Conservation (phyloP, 2,329 filamentous ascomycete species). For the Pseudogymnoascus sp. region DNA sequence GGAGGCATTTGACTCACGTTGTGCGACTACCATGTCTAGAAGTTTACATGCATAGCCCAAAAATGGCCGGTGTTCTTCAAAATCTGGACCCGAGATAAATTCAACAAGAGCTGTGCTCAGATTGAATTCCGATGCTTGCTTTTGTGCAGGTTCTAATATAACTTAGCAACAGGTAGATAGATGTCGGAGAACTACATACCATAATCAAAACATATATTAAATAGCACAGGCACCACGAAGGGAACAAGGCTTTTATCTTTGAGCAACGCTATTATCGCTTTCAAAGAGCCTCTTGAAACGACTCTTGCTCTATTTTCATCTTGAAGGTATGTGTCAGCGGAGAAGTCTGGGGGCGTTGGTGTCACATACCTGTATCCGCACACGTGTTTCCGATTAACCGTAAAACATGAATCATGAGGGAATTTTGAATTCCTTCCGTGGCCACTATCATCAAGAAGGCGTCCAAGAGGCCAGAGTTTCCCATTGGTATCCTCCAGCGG, state of each 20-base stretch:
- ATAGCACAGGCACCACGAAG: conserved; percentile 52
- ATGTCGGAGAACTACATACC: conserved; percentile 35
- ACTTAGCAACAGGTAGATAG: conserved; percentile 15
- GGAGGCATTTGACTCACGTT: conserved; percentile 33
- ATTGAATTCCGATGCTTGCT: conserved; percentile 44
- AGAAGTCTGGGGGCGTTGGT: conserved; percentile 6
- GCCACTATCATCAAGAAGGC: conserved; percentile 46
- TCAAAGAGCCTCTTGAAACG: conserved; percentile 41
- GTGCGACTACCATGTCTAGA: conserved; percentile 44
- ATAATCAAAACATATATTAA: conserved; percentile 57
- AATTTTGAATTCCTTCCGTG: conserved; percentile 32
- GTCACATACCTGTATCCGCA: conserved; percentile 46
- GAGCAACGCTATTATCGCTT: conserved; percentile 42
- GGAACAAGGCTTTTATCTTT: conserved; percentile 39
- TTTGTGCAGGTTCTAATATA: conserved; percentile 43
- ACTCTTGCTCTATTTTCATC: conserved; percentile 54
- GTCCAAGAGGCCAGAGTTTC: conserved; percentile 49
- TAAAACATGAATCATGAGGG: conserved; percentile 46
- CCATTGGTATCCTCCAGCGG: conserved; percentile 49
- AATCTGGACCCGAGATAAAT: conserved; percentile 40
- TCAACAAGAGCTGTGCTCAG: conserved; percentile 43
- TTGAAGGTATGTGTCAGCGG: conserved; percentile 20
- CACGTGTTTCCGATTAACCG: conserved; percentile 56
- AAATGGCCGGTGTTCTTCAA: conserved; percentile 36
- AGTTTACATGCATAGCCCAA: conserved; percentile 50